phyloP scores from a whole-genome alignment of 2,329 filamentous ascomycete genomes.

The Colletotrichum acutatum region DNA sequence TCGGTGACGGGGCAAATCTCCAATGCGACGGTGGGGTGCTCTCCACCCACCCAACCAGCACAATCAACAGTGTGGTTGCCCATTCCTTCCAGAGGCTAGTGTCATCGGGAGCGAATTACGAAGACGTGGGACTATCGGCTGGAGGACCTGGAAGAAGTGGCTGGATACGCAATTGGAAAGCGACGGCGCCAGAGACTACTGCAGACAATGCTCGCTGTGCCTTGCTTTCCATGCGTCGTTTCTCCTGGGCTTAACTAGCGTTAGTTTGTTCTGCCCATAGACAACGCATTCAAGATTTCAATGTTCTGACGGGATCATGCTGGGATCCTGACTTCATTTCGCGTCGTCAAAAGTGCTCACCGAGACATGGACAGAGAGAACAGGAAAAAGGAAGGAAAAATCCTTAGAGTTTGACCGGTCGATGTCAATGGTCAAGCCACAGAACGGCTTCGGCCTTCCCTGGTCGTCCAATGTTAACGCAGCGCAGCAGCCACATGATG shows the following conservation, averaged over 20 bases:
- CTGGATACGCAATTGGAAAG: constrained; percentile 7
- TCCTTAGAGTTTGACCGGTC: neutral
- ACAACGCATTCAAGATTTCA: constrained; percentile 10
- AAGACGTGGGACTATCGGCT: neutral
- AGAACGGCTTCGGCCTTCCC: constrained; percentile 5
- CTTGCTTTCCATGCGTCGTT: constrained; percentile 25
- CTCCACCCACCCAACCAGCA: constrained; percentile 12
- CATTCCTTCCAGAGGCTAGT: constrained; percentile 12
- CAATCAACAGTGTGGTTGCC: neutral
- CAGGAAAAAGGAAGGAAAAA: neutral
- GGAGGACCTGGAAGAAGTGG: neutral
- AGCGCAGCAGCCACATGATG: constrained; percentile 26
- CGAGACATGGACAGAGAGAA: neutral
- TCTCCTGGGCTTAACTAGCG: neutral
- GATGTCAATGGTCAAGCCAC: constrained; percentile 22
- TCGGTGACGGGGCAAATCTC: neutral
- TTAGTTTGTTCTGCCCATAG: neutral
- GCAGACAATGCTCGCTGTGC: constrained; percentile 18
- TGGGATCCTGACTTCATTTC: constrained; percentile 11
- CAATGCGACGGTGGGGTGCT: constrained; percentile 8
- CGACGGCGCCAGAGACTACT: constrained; percentile 28
- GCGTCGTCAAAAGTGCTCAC: constrained; percentile 9
- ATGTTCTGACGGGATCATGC: constrained; percentile 24
- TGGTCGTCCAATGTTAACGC: constrained; percentile 27
- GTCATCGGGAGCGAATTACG: neutral